Conservation (phyloP, 2,329 filamentous ascomycete genomes). For the Helotiales sp. region DNA sequence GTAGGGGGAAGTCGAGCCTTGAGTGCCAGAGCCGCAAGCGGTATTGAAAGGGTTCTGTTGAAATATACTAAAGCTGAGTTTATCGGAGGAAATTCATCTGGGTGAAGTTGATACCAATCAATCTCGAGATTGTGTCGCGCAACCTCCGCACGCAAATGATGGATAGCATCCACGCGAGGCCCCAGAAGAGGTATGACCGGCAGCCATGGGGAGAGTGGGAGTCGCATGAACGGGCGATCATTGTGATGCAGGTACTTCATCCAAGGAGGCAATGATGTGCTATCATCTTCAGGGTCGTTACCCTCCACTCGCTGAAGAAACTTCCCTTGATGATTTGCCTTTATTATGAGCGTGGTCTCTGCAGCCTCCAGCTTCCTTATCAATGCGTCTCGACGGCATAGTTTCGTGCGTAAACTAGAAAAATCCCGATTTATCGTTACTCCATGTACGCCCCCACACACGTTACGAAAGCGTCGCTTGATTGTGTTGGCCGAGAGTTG, state of each 20-base stretch:
- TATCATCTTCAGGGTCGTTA: conserved; percentile 33
- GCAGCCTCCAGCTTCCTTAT: conserved; percentile 76
- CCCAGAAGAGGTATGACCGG: conserved; percentile 74
- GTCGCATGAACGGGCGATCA: background rate
- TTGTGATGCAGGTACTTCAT: background rate
- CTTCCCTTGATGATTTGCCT: conserved; percentile 57
- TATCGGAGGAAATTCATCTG: conserved; percentile 84
- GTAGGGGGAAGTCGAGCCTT: conserved; percentile 18
- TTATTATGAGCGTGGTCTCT: conserved; percentile 79
- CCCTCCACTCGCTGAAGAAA: conserved; percentile 73
- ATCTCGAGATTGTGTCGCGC: conserved; percentile 85
- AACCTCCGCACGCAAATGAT: conserved; percentile 82
- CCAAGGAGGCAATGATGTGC: background rate
- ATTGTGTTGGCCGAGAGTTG: conserved; percentile 84
- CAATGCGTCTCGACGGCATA: conserved; percentile 73
- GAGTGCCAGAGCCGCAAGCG: conserved; percentile 62
- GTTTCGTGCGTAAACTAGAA: conserved; percentile 79
- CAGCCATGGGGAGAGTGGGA: conserved; percentile 61
- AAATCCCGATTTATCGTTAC: conserved; percentile 93
- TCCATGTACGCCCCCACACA: conserved; percentile 87
- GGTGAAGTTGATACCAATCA: too few species aligned
- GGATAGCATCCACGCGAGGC: conserved; percentile 89
- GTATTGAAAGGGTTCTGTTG: conserved; percentile 81
- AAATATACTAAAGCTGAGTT: conserved; percentile 96
- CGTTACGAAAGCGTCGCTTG: conserved; percentile 84